Base-by-base conservation (phyloP, 371 early-diverging fungal species). In the Basidiobolus meristosporus region DNA sequence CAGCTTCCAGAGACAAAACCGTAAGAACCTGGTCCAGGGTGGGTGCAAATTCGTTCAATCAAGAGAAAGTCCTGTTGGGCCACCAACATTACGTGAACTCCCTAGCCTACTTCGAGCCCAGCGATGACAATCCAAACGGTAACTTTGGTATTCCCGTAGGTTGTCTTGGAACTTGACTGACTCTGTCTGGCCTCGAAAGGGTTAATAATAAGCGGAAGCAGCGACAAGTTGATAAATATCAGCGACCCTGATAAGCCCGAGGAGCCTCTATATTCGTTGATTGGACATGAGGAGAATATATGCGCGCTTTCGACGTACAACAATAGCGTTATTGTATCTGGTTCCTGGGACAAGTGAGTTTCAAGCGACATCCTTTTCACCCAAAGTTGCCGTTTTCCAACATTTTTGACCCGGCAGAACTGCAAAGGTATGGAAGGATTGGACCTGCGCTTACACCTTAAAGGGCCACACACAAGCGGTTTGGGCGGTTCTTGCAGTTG, bases 301-400 rank as follows among this genome's bases (percentile, higher is more conserved):
- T 82, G 87, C 50, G 65, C 82, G 1, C 56, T 98, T 17, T 62
- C 66, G 6, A 59, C 66, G 0, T 62, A 74, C 2, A 53, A 63
- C 1, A 66, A 70, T 21, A 87, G 83, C 1, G 53, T 65, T 20
- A 62, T 87, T 17, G 66, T 96, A 3, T 89, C 92, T 12, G 96
- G 93, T 9, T 91, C 91, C 12, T 96, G 97, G 98, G 98, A 98
- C 61, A 81, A 71, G 90, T 88, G 60, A 42, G 63, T 43, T n/a
- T 15, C 20, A 7, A 33, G 11, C 22, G 9, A 20, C 19, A 30
- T 18, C 31, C 10, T 17, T 11, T 22, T 30, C 1, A 10, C 7
- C 7, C 15, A 38, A 56, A 59, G 9, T 52, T 50, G 32, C 56
- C 39, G 1, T 57, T 55, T 44, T 19, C 39, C 43, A 22, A 21